Evolutionary conservation across 2,329 filamentous ascomycete species (phyloP), one percentile per base, ranked within the genome.

Genomic region (Leptographium radiaticola): DNA sequence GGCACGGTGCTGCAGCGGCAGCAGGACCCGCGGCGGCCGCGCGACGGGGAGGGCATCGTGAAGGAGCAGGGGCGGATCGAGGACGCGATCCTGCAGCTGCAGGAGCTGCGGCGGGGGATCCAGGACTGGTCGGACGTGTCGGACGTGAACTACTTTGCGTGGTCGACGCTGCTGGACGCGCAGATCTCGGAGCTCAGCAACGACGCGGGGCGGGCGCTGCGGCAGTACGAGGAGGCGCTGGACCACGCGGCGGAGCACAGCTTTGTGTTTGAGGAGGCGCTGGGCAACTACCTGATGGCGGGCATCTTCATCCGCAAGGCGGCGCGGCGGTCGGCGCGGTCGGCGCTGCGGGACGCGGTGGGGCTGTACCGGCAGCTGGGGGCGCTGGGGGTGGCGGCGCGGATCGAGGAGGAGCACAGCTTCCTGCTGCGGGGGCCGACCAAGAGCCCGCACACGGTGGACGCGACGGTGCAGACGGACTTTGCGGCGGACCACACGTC

Each of bases 201-300:
- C 9, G 69, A 83, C 38, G 74, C 81, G 56, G 81, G 78, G 4
- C 63, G 67, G 2, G 81, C 84, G 9, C 72, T 89, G 38, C 70
- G 70, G 30, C 70, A 76, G 46, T 90, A 88, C 61, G 87, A 91
- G 63, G 74, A 79, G 57, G 80, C 83, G 8, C 68, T 89, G 55
- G 85, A 90, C 60, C 86, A 89, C 61, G 79, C 83, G 13, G 75
- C 85, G 20, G 74, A 85, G 53, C 75, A 87, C 60, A 74, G 75
- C 45, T 84, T 86, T 57, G 62, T 76, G 2, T 77, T 89, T 50
- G 86, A 90, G 56, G 84, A 89, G 64, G 86, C 83, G 0, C 71
- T 89, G 2, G 79, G 81, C 16, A 84, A 86, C 62, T 86, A 87
- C 63, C 71, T 89, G 34, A 84, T 89, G 70, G 85, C 81, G 2